Base-by-base conservation (phyloP, 352 stramenopile genomes). In the Saprolegnia parasitica region DNA sequence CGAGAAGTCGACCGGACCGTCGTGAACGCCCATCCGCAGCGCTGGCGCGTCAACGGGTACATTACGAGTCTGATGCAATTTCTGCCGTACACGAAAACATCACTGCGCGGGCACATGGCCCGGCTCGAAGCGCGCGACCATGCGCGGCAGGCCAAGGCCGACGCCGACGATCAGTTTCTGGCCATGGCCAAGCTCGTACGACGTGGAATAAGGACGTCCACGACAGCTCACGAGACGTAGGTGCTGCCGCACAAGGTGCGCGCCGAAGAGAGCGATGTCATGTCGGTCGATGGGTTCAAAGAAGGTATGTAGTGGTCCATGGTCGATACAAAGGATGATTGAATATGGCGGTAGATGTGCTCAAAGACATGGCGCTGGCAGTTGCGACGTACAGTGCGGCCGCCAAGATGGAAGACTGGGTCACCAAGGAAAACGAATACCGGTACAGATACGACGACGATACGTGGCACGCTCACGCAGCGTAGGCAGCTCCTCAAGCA, bases 21-120 rank as follows among this genome's bases (percentile, higher is more conserved):
- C 35, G 87, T 95, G 39, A 82, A 91, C 55, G 75, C 87, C 9
- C 87, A 95, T 71, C 87, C 87, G 32, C 93, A 95, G 72, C 90
- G 91, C 71, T 95, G 87, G 87, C 82, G 87, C 20, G 87, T 95
- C 67, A 95, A 91, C 70, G 87, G 87, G 21, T 95, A 95, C 65
- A 93, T 95, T 72, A 83, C 85, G 18, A 92, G 85, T 63, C 75
- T 95, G 35, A 93, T 93, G 87, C 87, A 81, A 49, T 95, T 95
- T 67, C 70, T 95, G 49, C 87, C 87, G 37, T 95, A 93, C 67
- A 95, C 87, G 1, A 95, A 95, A 67, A 86, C 91, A 68, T 92
- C 91, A 39, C 66, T 95, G 23, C 91, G 93, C 78, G 84, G 91
- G 50, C 16, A 56, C 18, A 95, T 95, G 87, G 65, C 92, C 45